Evolutionary conservation across 441 rosid genomes (phyloP), one percentile per base, ranked within the genome.

Genomic region (Croton laevigatus): DNA sequence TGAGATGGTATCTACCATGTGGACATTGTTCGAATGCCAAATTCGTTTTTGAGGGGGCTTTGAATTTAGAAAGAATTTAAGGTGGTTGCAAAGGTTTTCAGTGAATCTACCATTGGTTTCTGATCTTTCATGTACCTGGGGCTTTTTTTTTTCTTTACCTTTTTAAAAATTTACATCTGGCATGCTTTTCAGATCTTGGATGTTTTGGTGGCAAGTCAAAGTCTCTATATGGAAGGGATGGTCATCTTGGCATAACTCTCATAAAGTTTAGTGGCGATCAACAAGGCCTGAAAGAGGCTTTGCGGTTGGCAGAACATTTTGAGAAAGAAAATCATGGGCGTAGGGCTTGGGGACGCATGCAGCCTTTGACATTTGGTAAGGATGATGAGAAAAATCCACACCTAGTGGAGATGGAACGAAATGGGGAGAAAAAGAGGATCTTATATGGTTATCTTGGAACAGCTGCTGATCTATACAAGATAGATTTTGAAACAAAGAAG

Each of bases 401-500:
- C 83, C 93, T 96, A 49, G 86, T 93, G 49, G 86, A 83, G 73
- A 76, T 84, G 70, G 97, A 93, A 55, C 84, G 87, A 66, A 88
- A 75, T 11, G 91, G 93, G 68, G 99, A 89, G 79, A 89, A 85
- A 79, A 85, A 70, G 78, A 91, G 93, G 81, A 77, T 89, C 76
- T 84, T 93, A 45, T 93, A 91, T 66, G 97, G 98, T 23, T 89
- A 90, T 77, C 91, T 96, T n/a, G 98, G 86, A 65, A 87, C 89
- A 11, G 89, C 85, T 68, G 73, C 82, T 60, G 98, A 96, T 84
- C 82, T 96, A 72, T 87, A 78, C 69, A 89, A 87, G 81, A 73
- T 96, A 71, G 97, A 96, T 83, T 77, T 82, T 60, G 99, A 93
- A 62, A 88, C 91, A 34, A 85, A 85, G 85, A 96, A 85, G 88